Evolutionary conservation across 2,329 filamentous ascomycete genomes (phyloP), one percentile per base, ranked within the genome.

Genomic region (Cercospora janseana): DNA sequence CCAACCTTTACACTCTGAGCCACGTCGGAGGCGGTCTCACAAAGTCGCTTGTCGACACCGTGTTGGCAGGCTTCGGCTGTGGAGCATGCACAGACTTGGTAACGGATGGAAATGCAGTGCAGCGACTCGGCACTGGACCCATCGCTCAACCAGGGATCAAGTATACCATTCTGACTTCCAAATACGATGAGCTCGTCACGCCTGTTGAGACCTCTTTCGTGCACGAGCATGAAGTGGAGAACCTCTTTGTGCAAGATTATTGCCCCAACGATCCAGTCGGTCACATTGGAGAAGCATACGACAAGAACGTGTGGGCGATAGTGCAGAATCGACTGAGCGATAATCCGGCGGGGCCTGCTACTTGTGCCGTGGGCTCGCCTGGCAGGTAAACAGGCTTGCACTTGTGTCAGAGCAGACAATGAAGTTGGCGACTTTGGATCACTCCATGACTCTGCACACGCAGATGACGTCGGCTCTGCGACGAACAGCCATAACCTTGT

Each of bases 221-320:
- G n/a, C 45, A 55, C 6, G 60, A 62, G 44, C 37, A 48, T 6
- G 58, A 57, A 9, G 60, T 60, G 1, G 43, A 54, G 46, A 60
- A 62, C 44, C 31, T 58, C 1, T 60, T 57, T 31, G 40, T 60
- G 2, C 60, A 62, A 50, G 55, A 62, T 16, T 62, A 54, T 23
- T 60, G 60, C 26, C 55, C 56, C 2, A 23, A 48, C 6, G 57
- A 62, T 46, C 46, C 38, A 7, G 58, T 60, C 3, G 60, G 60
- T 5, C 60, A 60, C 28, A 56, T 62, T 41, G 60, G 57, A 3
- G 60, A 60, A 47, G 57, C 60, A 8, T 62, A 60, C 27, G 57
- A 60, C 27, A 20, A 9, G 5, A 62, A 62, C 52, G 58, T 62
- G 2, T 60, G 57, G 60, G 46, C 45, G 4, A 28, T 62, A 18